Evolutionary conservation across 2,329 filamentous ascomycete genomes (phyloP).

Genomic region (Claviceps quebecensis): DNA sequence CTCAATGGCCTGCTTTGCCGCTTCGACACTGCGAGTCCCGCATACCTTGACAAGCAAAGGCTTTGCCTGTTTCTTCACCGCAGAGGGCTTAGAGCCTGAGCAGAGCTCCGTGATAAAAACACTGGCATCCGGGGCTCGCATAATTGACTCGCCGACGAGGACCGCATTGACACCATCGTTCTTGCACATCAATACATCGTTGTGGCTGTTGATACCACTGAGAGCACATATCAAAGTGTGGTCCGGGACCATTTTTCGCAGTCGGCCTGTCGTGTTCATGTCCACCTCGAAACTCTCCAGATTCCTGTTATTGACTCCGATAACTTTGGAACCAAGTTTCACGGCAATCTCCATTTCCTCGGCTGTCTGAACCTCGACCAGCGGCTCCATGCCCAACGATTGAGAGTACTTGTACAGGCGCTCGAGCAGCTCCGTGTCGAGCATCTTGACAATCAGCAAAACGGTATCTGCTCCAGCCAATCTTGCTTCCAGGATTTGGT

Average conservation of each 20-base stretch:
- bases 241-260: slow-evolving; percentile 75
- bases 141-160: slow-evolving; percentile 87
- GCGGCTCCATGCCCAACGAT: slow-evolving; percentile 87
- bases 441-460: slow-evolving; percentile 95
- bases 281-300: slow-evolving; percentile 95
- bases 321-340: slow-evolving; percentile 73
- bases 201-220: slow-evolving; percentile 79
- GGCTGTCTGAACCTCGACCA: slow-evolving; percentile 90
- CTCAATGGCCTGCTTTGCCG: slow-evolving; percentile 65
- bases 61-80: slow-evolving; percentile 21
- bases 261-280: slow-evolving; percentile 74
- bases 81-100: slow-evolving; percentile 33
- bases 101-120: slow-evolving; percentile 77
- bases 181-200: slow-evolving; percentile 79
- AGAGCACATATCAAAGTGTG: slow-evolving; percentile 84
- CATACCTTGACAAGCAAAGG: slow-evolving; percentile 81
- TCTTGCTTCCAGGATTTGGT: slow-evolving; percentile 90
- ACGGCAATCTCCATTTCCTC: slow-evolving; percentile 88
- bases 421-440: slow-evolving; percentile 59
- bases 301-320: slow-evolving; percentile 96
- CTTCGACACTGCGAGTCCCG: slow-evolving; percentile 72
- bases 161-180: slow-evolving; percentile 85
- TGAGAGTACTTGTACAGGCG: slow-evolving; percentile 78
- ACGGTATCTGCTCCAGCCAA: slow-evolving; percentile 90
- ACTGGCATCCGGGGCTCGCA: slow-evolving; percentile 74